Base-by-base conservation (phyloP, 164 flowering plant genomes). In the Stephania japonica region DNA sequence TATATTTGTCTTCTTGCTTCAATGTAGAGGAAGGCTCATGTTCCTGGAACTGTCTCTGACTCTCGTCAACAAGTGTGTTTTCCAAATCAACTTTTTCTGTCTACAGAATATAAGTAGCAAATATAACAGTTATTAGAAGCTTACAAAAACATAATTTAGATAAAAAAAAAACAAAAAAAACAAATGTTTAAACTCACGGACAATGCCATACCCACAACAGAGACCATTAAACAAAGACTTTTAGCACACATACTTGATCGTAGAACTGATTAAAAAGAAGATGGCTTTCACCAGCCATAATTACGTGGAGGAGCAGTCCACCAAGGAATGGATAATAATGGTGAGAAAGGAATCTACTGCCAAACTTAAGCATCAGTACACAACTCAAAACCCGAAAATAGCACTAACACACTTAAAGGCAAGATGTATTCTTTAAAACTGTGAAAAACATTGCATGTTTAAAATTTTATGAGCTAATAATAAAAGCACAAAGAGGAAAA, bases 51-150 rank as follows among this genome's bases (percentile, higher is more conserved):
- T 89, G 95, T 74, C 92, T 89, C 81, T 95, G 98, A 76, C 97
- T 96, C 87, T 96, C 99, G 84, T 93, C 99, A 77, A 96, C 98
- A 13, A 93, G 89, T 18, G 99, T 93, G 72, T 93, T 88, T 84
- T 96, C 99, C 87, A 96, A 83, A 75, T 96, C 99, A 71, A 93
- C 99, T 80, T 96, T 96, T 84, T 96, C 99, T 85, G 98, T 91
- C 99, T 96, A 85, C 87, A 89, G 38, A 7, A 83, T 75, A 41
- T 41, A 66, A 32, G 27, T 76, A 44, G 43, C 26, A n/a, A 26
- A 11, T 32, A 21, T 12, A 62, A 2, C 6, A 67, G 24, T 43
- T 13, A 42, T 67, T 44, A 72, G 67, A 42, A 66, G 26, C 49
- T 61, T 16, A 66, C 25, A 6, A 75, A 38, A 8, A 62, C 61